These are phyloP conservation scores for Lipomyces lipofer DNA, from an alignment of 805 yeast genomes.

Conservation along the genomic window DNA sequence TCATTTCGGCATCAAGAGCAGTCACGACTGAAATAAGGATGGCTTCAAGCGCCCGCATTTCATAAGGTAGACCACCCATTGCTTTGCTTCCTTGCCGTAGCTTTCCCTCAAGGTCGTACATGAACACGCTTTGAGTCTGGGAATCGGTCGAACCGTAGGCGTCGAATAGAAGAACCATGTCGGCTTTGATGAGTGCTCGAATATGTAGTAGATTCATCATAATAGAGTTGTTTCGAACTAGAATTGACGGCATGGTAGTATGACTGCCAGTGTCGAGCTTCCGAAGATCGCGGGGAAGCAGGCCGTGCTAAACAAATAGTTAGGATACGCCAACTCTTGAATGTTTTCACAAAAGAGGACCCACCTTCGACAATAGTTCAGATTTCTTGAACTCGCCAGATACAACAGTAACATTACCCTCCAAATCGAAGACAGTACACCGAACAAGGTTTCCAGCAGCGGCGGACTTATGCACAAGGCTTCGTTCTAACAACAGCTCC, in stretches of 20 bases:
- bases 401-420: conserved; percentile 68
- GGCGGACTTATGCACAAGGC: conserved; percentile 20
- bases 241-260: conserved; percentile 86
- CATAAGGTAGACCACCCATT: conserved; percentile 68
- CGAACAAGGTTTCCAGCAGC: conserved; percentile 24
- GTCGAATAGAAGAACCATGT: conserved; percentile 82
- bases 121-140: conserved; percentile 68
- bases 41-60: conserved; percentile 85
- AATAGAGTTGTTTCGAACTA: conserved; percentile 75
- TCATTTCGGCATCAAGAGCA: conserved; percentile 81
- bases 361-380: conserved; percentile 59
- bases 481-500: conserved; percentile 23
- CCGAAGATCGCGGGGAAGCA: conserved; percentile 86
- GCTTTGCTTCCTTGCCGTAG: conserved; percentile 46
- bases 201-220: conserved; percentile 82
- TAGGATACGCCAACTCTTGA: not conserved
- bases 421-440: conserved; percentile 75
- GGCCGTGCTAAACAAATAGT: conserved; percentile 59
- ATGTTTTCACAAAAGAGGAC: not conserved
- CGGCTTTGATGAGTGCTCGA: conserved; percentile 81
- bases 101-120: conserved; percentile 75
- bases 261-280: conserved; percentile 79
- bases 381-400: conserved; percentile 74
- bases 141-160: conserved; percentile 59
- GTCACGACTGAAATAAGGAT: conserved; percentile 77